phyloP scores from a whole-genome alignment of 768 basidiomycete genomes.

The Rhodosporidiobolus odoratus region DNA sequence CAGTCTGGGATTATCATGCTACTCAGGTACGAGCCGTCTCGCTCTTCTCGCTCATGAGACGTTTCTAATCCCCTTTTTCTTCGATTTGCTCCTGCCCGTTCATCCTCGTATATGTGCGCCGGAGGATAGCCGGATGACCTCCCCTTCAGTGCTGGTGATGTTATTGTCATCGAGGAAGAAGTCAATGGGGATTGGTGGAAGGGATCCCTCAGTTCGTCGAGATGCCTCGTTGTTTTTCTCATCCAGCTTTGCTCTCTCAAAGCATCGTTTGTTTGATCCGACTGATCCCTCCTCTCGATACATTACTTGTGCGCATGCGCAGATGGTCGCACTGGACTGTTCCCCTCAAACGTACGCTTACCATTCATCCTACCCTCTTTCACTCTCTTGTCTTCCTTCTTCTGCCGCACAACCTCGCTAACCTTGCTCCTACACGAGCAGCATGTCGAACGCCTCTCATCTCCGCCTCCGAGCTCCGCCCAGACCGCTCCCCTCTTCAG shows the following conservation, averaged over 20 bases:
- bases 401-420: not conserved
- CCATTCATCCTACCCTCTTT: not conserved
- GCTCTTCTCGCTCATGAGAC: not conserved
- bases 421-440: not conserved
- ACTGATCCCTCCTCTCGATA: conserved; percentile 42
- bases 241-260: not conserved
- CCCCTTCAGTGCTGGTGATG: conserved; percentile 67
- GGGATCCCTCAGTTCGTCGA: conserved; percentile 47
- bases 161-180: conserved; percentile 70
- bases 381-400: not conserved
- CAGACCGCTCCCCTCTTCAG: not conserved
- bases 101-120: not conserved
- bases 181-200: conserved; percentile 85
- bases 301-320: not conserved
- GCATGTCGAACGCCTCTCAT: conserved; percentile 57
- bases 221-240: not conserved
- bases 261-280: not conserved
- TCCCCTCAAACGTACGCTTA: conserved; percentile 57
- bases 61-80: not conserved
- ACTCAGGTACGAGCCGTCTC: conserved; percentile 15
- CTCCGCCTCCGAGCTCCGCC: conserved; percentile 16
- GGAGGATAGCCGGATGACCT: conserved; percentile 55
- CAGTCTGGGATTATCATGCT: conserved; percentile 16
- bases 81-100: too few species aligned
- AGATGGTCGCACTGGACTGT: conserved; percentile 64